Conservation (phyloP, 2,329 filamentous ascomycete genomes). For the Didymella keratinophila region DNA sequence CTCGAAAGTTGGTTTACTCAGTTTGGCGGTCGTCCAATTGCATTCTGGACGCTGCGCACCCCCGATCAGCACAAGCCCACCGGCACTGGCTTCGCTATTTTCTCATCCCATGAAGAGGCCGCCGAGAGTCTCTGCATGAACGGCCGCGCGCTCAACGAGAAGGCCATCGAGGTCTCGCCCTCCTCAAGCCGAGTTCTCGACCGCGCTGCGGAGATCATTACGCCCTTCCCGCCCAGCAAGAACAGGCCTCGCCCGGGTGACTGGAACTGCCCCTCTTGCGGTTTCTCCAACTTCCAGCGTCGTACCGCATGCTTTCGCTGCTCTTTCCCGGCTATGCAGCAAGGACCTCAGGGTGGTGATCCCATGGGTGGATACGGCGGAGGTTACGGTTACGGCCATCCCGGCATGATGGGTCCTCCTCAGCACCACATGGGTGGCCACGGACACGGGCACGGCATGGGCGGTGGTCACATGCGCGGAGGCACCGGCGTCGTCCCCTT, state of each 20-base stretch:
- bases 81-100: slow-evolving; percentile 96
- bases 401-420: slow-evolving; percentile 65
- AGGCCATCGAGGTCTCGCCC: slow-evolving; percentile 97
- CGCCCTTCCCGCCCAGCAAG: slow-evolving; percentile 97
- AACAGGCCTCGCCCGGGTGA: slow-evolving; percentile 96
- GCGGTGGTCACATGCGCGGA: slow-evolving; percentile 68
- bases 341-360: slow-evolving; percentile 69
- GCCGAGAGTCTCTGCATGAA: slow-evolving; percentile 99
- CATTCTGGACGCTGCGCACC: slow-evolving; percentile 97
- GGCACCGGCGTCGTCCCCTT: slow-evolving; percentile 91
- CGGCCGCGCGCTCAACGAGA: slow-evolving; percentile 95
- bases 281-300: slow-evolving; percentile 99
- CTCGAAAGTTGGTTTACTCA: slow-evolving; percentile 99
- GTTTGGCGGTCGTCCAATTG: slow-evolving; percentile 95
- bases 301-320: slow-evolving; percentile 98
- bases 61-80: slow-evolving; percentile 99
- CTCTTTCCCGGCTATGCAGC: slow-evolving; percentile 94
- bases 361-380: slow-evolving; percentile 70
- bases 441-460: slow-evolving; percentile 58
- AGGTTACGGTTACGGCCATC: slow-evolving; percentile 62
- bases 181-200: slow-evolving; percentile 97
- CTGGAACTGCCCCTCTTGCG: slow-evolving; percentile 98
- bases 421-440: slow-evolving; percentile 72
- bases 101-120: slow-evolving; percentile 82
- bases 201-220: slow-evolving; percentile 92